A percentile compares a stretch with the other conserved stretches of the same genome.
Conservation (phyloP, 371 early-diverging fungal genomes). For the Mortierella sp. region DNA sequence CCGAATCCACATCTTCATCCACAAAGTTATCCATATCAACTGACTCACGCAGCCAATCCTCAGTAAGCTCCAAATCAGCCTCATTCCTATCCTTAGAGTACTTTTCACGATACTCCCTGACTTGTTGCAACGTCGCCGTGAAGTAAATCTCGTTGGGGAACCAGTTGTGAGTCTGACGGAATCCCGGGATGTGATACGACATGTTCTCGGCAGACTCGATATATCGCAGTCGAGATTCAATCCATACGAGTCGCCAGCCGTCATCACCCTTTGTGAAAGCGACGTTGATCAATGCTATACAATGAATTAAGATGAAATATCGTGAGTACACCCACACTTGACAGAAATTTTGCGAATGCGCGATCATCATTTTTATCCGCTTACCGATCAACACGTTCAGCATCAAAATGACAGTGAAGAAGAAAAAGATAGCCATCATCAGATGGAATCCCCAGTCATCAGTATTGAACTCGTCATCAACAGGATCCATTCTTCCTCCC, state of each 20-base stretch:
- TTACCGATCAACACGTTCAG: slow-evolving; percentile 48
- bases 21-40: not conserved
- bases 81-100: slow-evolving; percentile 5
- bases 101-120: slow-evolving; percentile 9
- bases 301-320: not conserved
- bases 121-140: slow-evolving; percentile 16
- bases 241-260: slow-evolving; percentile 22
- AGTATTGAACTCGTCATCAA: slow-evolving; percentile 5
- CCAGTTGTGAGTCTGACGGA: slow-evolving; percentile 8
- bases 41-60: not conserved
- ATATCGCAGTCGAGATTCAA: slow-evolving; percentile 16
- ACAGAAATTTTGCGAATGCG: too few species aligned
- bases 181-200: slow-evolving; percentile 23
- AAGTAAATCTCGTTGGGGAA: slow-evolving; percentile 31
- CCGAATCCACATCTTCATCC: not conserved
- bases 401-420: slow-evolving; percentile 47
- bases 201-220: slow-evolving; percentile 31
- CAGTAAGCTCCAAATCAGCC: not conserved
- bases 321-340: too few species aligned
- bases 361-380: not conserved
- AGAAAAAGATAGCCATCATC: slow-evolving; percentile 43
- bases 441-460: slow-evolving; percentile 23
- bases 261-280: slow-evolving; percentile 25
- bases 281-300: slow-evolving; percentile 25
- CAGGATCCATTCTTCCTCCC: slow-evolving; percentile 12